Base-by-base conservation (phyloP, 495 filamentous ascomycete species). In the Darksidea phi region DNA sequence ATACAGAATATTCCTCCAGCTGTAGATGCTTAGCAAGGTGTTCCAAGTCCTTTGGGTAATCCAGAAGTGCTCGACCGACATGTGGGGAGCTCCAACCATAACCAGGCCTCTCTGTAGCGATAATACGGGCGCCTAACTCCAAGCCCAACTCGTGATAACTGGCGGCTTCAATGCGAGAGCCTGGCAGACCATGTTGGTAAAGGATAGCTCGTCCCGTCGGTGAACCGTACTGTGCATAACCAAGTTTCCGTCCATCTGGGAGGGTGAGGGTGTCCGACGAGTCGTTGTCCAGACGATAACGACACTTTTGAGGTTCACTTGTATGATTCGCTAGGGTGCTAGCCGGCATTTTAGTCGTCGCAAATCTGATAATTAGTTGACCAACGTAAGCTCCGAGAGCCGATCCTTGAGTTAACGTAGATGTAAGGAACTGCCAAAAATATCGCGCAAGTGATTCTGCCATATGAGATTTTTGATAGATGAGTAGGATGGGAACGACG, bases 191-290 rank as follows among this genome's bases (percentile, higher is more conserved):
- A 32, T 66, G 62, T 20, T 28, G 32, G 43, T 60, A 60, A 12
- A 66, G 21, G 25, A 66, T 49, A 17, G 56, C 17, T 20, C 13
- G 23, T 6, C 56, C 56, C 4, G 62, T 66, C n/a, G 12, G 56
- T 1, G 56, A 60, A 0, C 62, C 62, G 21, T 66, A 66, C 18
- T 60, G 25, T 6, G 62, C 62, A 26, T 66, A 66, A 37, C 56
- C 56, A 12, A 66, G 48, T 55, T 49, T 60, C 36, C 62, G 62
- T 49, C 62, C 62, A 43, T 66, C 62, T 0, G 62, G 50, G 12
- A 66, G 62, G 43, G 45, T 49, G 11, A 66, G 12, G 57, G 50
- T 55, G 37, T 28, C 56, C 11, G 62, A 66, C 8, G 4, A 13
- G 20, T 47, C 37, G 34, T 57, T 53, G 17, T 50, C 46, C 7